Conservation (phyloP, 2,329 filamentous ascomycete genomes). For the Trichoderma sp. region DNA sequence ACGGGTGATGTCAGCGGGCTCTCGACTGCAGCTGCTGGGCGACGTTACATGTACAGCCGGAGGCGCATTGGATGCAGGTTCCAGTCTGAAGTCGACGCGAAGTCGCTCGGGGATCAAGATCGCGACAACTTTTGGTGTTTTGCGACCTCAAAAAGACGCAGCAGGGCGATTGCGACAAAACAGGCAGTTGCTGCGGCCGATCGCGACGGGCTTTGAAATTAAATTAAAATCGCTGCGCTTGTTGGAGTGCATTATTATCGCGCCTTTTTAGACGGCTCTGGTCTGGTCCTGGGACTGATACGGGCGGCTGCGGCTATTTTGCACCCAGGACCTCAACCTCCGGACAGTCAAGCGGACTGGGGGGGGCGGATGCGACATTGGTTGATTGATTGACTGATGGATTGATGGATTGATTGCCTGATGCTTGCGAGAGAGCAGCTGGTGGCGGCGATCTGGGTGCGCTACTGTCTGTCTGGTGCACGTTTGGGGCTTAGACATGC, state of each 20-base stretch:
- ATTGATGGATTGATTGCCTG: not conserved
- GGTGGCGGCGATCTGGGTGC: not conserved
- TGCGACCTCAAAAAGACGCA: slow-evolving; percentile 7
- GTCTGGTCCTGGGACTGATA: not conserved
- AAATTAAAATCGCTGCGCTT: not conserved
- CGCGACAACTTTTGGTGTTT: not conserved
- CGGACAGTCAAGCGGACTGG: not conserved
- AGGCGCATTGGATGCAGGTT: not conserved
- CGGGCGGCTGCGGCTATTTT: slow-evolving; percentile 23
- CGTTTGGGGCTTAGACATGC: not conserved
- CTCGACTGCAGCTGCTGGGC: not conserved
- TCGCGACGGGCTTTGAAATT: slow-evolving; percentile 4
- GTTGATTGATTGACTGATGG: not conserved
- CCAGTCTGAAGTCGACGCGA: not conserved
- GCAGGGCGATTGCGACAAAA: slow-evolving; percentile 5
- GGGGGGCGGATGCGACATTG: not conserved
- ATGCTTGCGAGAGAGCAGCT: not conserved
- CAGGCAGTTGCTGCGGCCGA: slow-evolving; percentile 17
- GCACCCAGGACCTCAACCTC: too few species aligned
- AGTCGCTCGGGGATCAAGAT: too few species aligned
- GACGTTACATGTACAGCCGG: not conserved
- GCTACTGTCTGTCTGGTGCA: not conserved
- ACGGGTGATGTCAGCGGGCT: slow-evolving; percentile 12
- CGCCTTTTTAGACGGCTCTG: too few species aligned
- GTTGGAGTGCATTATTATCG: too few species aligned